Evolutionary conservation across 2,329 filamentous ascomycete genomes (phyloP).

Genomic region (Diaporthe capsici): DNA sequence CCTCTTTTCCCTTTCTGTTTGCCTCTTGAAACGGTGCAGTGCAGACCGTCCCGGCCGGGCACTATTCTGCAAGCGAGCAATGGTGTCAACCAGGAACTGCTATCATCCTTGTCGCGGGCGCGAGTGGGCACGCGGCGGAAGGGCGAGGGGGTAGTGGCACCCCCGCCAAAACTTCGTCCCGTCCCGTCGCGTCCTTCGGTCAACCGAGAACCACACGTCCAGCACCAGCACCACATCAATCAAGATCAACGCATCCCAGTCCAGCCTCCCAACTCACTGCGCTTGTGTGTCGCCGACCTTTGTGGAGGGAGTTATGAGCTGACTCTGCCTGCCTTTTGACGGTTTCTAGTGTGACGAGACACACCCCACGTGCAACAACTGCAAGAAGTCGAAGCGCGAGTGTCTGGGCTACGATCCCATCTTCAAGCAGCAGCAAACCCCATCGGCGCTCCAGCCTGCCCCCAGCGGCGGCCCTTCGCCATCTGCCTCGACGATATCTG

Average conservation of each 20-base stretch:
- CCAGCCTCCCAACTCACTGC: not conserved
- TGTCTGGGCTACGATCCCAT: slow-evolving; percentile 90
- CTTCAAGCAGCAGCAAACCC: slow-evolving; percentile 82
- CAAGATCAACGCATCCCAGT: too few relatives aligned
- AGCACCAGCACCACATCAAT: not conserved
- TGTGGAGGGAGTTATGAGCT: slow-evolving; percentile 3
- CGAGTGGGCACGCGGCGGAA: slow-evolving; percentile 14
- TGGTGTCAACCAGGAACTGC: not conserved
- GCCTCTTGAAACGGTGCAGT: not conserved
- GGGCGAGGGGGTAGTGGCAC: not conserved
- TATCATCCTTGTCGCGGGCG: slow-evolving; percentile 13
- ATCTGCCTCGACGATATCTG: slow-evolving; percentile 55
- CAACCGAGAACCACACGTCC: slow-evolving; percentile 14
- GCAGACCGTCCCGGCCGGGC: not conserved
- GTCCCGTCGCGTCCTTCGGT: slow-evolving; percentile 36
- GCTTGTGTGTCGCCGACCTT: not conserved
- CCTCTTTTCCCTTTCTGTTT: not conserved
- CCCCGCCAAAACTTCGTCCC: slow-evolving; percentile 34
- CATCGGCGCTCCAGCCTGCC: slow-evolving; percentile 80
- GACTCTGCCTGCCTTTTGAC: slow-evolving; percentile 4
- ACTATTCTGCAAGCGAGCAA: slow-evolving; percentile 8
- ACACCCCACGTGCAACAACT: slow-evolving; percentile 92
- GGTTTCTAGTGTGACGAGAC: slow-evolving; percentile 88
- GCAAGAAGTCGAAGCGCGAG: slow-evolving; percentile 89
- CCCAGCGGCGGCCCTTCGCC: slow-evolving; percentile 59